These are phyloP conservation scores for Arthrobotrys musiformis DNA, from an alignment of 2,329 filamentous ascomycete genomes.

Conservation along the genomic window DNA sequence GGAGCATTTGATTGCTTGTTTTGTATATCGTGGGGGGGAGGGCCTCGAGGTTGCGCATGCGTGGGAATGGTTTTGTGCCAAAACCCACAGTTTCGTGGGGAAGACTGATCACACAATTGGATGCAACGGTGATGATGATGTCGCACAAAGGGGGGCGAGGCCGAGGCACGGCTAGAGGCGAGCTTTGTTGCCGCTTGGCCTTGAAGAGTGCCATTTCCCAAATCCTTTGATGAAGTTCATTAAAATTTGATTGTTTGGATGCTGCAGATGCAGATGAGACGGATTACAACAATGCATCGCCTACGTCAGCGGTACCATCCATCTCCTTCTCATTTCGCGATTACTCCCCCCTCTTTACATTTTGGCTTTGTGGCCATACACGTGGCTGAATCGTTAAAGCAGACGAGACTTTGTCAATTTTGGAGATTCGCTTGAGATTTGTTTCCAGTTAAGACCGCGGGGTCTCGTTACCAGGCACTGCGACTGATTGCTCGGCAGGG, in stretches of 20 bases:
- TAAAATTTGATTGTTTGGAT: constrained; percentile 10
- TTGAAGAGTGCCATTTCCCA: neutral
- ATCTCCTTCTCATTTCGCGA: constrained; percentile 37
- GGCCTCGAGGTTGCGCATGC: neutral
- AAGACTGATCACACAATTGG: constrained; percentile 17
- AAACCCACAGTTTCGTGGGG: constrained; percentile 16
- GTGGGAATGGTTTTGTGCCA: too few species aligned
- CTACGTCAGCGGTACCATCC: constrained; percentile 51
- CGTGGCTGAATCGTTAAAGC: constrained; percentile 26
- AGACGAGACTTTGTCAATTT: constrained; percentile 29
- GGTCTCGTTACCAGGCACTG: constrained; percentile 28
- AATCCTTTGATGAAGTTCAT: constrained; percentile 9
- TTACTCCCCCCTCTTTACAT: neutral
- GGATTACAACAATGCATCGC: constrained; percentile 26
- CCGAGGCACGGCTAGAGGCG: constrained; percentile 44
- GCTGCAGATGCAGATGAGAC: constrained; percentile 20
- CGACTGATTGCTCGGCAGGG: neutral
- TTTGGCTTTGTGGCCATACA: constrained; percentile 13
- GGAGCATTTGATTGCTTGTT: constrained; percentile 29
- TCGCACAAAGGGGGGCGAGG: constrained; percentile 4
- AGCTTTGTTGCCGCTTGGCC: constrained; percentile 13
- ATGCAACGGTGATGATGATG: constrained; percentile 6
- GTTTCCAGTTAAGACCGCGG: constrained; percentile 3
- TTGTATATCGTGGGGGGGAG: constrained; percentile 29
- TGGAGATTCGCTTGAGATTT: constrained; percentile 48